Evolutionary conservation across 2,329 filamentous ascomycete genomes (phyloP).

Genomic region (Aureobasidium sp.): DNA sequence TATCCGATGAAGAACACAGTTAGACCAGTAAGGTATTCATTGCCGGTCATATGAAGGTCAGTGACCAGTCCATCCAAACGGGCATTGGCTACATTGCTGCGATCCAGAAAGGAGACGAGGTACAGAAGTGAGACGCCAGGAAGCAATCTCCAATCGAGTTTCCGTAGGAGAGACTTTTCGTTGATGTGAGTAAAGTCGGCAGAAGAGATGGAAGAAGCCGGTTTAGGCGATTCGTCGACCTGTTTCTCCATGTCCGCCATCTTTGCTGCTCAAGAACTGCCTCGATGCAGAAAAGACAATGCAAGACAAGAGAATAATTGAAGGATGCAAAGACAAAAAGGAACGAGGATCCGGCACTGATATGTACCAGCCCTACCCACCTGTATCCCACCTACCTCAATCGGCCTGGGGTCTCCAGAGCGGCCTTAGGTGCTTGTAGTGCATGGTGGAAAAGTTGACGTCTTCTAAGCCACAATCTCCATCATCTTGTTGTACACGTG

Average conservation of each 20-base stretch:
- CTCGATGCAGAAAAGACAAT: not conserved
- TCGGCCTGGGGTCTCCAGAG: not conserved
- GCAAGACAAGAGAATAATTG: not conserved
- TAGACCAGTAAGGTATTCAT: slow-evolving; percentile 58
- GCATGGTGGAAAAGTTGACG: not conserved
- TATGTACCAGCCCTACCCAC: not conserved
- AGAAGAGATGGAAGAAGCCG: not conserved
- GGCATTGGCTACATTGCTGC: slow-evolving; percentile 40
- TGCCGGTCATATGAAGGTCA: slow-evolving; percentile 39
- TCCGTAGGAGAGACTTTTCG: slow-evolving; percentile 53
- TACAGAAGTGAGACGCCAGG: slow-evolving; percentile 39
- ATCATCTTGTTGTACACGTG: not conserved
- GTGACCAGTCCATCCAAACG: slow-evolving; percentile 32
- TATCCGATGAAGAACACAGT: slow-evolving; percentile 58
- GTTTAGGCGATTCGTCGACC: not conserved
- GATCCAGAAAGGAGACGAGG: slow-evolving; percentile 33
- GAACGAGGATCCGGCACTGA: not conserved
- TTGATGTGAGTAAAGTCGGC: slow-evolving; percentile 38
- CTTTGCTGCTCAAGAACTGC: not conserved
- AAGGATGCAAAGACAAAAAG: not conserved
- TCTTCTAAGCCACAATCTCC: slow-evolving; percentile 3
- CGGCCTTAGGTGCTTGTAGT: not conserved
- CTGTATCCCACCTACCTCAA: not conserved
- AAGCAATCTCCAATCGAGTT: slow-evolving; percentile 40
- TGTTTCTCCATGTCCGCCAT: slow-evolving; percentile 11